Percentiles rank a stretch among this genome's conserved stretches.
Conservation (phyloP, 1,139 yeast species). For the Blastobotrys aristatus region DNA sequence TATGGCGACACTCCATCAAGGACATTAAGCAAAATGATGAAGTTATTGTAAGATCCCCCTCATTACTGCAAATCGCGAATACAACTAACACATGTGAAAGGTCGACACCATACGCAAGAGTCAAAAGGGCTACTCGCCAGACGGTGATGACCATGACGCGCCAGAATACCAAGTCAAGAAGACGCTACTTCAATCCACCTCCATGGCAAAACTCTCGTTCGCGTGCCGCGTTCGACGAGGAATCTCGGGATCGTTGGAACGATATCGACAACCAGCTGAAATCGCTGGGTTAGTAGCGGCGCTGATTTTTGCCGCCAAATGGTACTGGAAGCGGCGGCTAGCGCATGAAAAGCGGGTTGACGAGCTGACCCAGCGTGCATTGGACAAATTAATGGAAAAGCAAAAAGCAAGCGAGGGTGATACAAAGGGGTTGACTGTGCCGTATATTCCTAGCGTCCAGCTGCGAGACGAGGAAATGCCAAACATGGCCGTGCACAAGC, state of each 20-base stretch:
- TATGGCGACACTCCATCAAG: conserved; percentile 65
- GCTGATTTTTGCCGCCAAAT: conserved; percentile 10
- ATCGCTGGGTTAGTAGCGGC: conserved; percentile 13
- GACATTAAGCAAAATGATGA: conserved; percentile 71
- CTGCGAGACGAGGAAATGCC: conserved; percentile 63
- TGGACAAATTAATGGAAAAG: conserved; percentile 36
- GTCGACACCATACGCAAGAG: conserved; percentile 24
- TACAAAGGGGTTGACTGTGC: conserved; percentile 35
- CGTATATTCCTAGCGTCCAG: conserved; percentile 68
- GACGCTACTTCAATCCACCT: conserved; percentile 33
- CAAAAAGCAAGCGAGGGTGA: conserved; percentile 33
- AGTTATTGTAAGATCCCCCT: conserved; percentile 71
- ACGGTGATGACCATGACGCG: conserved; percentile 20
- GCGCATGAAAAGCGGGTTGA: conserved; percentile 15
- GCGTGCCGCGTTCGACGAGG: conserved; percentile 29
- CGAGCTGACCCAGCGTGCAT: conserved; percentile 32
- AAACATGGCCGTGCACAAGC: conserved; percentile 41
- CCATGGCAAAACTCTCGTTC: conserved; percentile 35
- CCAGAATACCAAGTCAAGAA: conserved; percentile 23
- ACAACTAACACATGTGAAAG: conserved; percentile 15
- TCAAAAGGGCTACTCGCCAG: conserved; percentile 21
- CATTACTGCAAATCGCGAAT: conserved; percentile 28
- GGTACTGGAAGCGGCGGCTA: neutral
- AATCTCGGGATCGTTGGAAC: conserved; percentile 29
- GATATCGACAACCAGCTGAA: conserved; percentile 30